phyloP scores from a whole-genome alignment of 1,139 yeast species.

The Blastobotrys buckinghamii region DNA sequence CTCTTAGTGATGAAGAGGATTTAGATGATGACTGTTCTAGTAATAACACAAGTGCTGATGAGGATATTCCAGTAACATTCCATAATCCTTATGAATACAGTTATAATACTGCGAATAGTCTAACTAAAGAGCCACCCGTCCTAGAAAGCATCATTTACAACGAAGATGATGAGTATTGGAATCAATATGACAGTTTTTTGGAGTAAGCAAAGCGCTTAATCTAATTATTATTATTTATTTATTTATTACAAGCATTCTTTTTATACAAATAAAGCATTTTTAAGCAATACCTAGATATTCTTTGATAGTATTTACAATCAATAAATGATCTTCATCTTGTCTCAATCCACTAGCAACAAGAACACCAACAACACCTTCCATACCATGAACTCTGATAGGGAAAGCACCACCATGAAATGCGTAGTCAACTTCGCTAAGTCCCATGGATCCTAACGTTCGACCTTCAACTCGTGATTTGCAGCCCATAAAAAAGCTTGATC shows the following conservation, averaged over 20 bases:
- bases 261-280: neutral
- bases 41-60: neutral
- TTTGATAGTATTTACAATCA: constrained; percentile 23
- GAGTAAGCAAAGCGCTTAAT: too few species aligned
- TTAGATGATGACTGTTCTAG: neutral
- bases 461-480: constrained; percentile 35
- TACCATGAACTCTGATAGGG: constrained; percentile 44
- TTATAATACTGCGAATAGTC: neutral
- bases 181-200: constrained; percentile 11
- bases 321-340: constrained; percentile 31
- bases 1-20: neutral
- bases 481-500: constrained; percentile 51
- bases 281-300: constrained; percentile 13
- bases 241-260: neutral
- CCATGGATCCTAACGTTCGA: constrained; percentile 21
- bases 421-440: constrained; percentile 41
- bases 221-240: neutral
- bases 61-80: neutral
- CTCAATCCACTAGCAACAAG: constrained; percentile 55
- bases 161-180: constrained; percentile 18
- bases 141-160: neutral
- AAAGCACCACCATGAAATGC: constrained; percentile 62
- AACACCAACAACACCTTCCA: constrained; percentile 47
- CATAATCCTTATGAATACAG: neutral
- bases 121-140: neutral